Base-by-base conservation (phyloP, 805 yeast species). In the Cyberlindnera maritima region DNA sequence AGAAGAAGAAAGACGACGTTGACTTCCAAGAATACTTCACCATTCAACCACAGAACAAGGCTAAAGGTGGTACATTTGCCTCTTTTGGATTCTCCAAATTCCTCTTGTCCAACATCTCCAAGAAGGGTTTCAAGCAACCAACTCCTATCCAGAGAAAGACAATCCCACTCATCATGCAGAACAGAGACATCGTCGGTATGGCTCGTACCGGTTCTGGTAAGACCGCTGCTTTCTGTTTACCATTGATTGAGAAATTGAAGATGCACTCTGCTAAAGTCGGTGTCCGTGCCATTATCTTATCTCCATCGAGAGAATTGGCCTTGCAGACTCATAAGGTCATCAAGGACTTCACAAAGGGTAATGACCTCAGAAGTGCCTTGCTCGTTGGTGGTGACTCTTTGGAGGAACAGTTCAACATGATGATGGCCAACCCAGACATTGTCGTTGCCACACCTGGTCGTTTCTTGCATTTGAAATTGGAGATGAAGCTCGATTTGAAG, bases 181-280 rank as follows among this genome's bases (percentile, higher is more conserved):
- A 81, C 46, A 76, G 95, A 61, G 99, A 94, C 68, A 96, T 94
- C 36, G 99, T 94, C 14, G 99, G 97, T 63, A 94, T 94, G 99
- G 99, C 99, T 14, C 79, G 99, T 62, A 94, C 99, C 0, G 99
- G 99, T 60, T 88, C 96, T 21, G 99, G 99, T 75, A 94, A 94
- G 64, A 94, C 99, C 0, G 99, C 99, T 9, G 98, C 99, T 1
- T 94, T 94, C 64, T 78, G 88, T 18, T 69, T 94, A 45, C 99
- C 99, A 3, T 75, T 94, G 72, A 75, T 94, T 54, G 97, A 94
- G 58, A 83, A 79, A 61, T 74, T 92, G 56, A 88, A 88, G 64
- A 67, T 81, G 2, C 97, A 92, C 63, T 80, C 87, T 37, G 90
- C 96, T 26, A 86, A 81, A 62, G 85, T 87, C 37, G 99, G 99